A percentile compares a stretch with the other conserved stretches of the same genome.
These are phyloP conservation scores for Thielaviopsis euricoi DNA, from an alignment of 2,329 filamentous ascomycete species.

Conservation along the genomic window DNA sequence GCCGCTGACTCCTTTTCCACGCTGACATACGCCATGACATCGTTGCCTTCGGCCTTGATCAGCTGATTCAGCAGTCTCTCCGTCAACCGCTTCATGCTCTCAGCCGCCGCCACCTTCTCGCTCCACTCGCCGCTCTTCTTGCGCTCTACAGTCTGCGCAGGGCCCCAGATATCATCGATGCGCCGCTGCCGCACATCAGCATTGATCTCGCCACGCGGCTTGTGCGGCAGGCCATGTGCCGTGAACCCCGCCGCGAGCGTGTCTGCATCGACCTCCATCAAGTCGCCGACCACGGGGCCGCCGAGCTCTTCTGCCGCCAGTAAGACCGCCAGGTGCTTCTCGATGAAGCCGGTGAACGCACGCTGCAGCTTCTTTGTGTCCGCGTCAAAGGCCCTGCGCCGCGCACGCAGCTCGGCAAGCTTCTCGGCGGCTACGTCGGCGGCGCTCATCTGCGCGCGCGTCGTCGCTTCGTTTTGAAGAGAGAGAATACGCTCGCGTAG, in stretches of 20 bases:
- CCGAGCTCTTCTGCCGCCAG: conserved; percentile 71
- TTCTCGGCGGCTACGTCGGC: conserved; percentile 46
- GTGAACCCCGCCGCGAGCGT: conserved; percentile 44
- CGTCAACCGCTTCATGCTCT: conserved; percentile 42
- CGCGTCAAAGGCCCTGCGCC: conserved; percentile 41
- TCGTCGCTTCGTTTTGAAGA: conserved; percentile 39
- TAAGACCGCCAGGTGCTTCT: conserved; percentile 53
- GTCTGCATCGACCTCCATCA: conserved; percentile 46
- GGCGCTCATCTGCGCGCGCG: conserved; percentile 39
- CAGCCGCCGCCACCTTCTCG: conserved; percentile 32
- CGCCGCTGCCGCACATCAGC: conserved; percentile 38
- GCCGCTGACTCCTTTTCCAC: conserved; percentile 45
- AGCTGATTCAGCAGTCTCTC: conserved; percentile 44
- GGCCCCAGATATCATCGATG: conserved; percentile 48
- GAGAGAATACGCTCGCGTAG: conserved; percentile 40
- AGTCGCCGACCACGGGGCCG: conserved; percentile 64
- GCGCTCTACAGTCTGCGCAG: conserved; percentile 16
- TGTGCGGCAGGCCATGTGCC: conserved; percentile 39
- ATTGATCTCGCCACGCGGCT: conserved; percentile 25
- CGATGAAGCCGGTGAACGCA: conserved; percentile 53
- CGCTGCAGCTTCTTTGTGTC: conserved; percentile 45
- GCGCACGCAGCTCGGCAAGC: conserved; percentile 41
- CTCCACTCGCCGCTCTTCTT: conserved; percentile 20
- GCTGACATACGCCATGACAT: conserved; percentile 39
- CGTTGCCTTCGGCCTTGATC: conserved; percentile 36